Conservation (phyloP, 495 filamentous ascomycete species). For the Trypethelium eluteriae region DNA sequence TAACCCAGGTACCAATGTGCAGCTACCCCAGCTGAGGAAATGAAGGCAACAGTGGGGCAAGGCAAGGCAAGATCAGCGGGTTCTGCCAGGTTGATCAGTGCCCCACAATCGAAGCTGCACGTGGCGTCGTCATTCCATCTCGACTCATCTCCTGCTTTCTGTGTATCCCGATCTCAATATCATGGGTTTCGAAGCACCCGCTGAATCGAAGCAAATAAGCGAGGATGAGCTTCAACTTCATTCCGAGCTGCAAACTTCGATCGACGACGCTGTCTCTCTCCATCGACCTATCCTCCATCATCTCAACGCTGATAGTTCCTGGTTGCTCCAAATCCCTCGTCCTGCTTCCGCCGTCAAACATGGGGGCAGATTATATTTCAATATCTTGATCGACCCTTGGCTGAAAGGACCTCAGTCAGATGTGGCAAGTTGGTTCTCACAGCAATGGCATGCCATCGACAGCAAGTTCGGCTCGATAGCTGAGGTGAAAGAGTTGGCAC, state of each 20-base stretch:
- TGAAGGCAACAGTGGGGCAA: background rate
- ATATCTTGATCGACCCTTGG: slow-evolving; percentile 54
- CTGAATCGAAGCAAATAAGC: background rate
- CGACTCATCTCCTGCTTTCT: background rate
- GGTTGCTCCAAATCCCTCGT: slow-evolving; percentile 49
- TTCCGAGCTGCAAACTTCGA: slow-evolving; percentile 28
- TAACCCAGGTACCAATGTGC: too few relatives aligned
- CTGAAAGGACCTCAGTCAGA: slow-evolving; percentile 45
- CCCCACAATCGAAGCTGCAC: too few relatives aligned
- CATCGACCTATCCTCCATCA: slow-evolving; percentile 47
- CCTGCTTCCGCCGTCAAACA: slow-evolving; percentile 30
- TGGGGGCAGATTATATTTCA: slow-evolving; percentile 39
- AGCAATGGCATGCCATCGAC: slow-evolving; percentile 45
- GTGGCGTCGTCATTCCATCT: background rate
- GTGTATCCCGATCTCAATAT: background rate
- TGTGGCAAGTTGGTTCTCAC: slow-evolving; percentile 47
- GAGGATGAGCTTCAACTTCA: slow-evolving; percentile 31
- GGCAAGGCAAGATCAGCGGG: background rate
- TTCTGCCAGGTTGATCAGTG: background rate
- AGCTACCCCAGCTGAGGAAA: too few relatives aligned
- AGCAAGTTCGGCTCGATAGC: slow-evolving; percentile 40
- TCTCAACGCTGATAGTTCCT: slow-evolving; percentile 52
- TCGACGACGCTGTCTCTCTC: slow-evolving; percentile 31
- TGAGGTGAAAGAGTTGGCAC: slow-evolving; percentile 31
- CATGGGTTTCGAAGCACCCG: slow-evolving; percentile 18